These are phyloP conservation scores for Globisporangium paddicum DNA, from an alignment of 352 stramenopile species.

Conservation along the genomic window DNA sequence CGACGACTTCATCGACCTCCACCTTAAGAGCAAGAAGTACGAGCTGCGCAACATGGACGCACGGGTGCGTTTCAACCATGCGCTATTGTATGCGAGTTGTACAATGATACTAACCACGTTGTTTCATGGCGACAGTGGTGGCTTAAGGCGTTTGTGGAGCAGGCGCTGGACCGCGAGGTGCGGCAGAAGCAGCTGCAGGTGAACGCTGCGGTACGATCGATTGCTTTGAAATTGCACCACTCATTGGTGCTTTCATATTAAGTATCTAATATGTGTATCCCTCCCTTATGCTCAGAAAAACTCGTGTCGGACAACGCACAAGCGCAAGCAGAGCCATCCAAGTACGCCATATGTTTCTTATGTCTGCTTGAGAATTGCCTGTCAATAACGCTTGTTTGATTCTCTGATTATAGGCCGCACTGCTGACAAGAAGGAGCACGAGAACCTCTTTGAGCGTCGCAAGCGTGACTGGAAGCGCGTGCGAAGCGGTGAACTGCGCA, in stretches of 20 bases:
- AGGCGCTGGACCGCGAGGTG: conserved; percentile 59
- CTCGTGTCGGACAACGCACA: conserved; percentile 49
- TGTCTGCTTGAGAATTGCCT: too few species aligned
- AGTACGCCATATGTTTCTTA: conserved; percentile 30
- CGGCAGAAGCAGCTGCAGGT: conserved; percentile 47
- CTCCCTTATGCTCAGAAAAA: conserved; percentile 23
- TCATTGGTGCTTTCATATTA: too few species aligned
- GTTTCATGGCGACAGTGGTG: conserved; percentile 51
- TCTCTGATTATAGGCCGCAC: conserved; percentile 34
- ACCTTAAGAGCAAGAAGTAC: conserved; percentile 54
- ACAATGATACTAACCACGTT: too few species aligned
- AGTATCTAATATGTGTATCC: too few species aligned
- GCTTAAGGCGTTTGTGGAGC: conserved; percentile 64
- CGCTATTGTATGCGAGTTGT: too few species aligned
- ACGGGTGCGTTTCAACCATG: too few species aligned
- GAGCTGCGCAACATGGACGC: conserved; percentile 64
- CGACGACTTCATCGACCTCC: conserved; percentile 50
- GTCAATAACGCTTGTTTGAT: not conserved
- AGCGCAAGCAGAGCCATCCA: conserved; percentile 67
- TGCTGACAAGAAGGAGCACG: conserved; percentile 69
- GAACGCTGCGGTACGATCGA: conserved; percentile 24
- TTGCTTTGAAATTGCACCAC: not conserved
- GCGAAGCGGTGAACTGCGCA: conserved; percentile 55
- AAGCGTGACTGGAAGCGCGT: conserved; percentile 75
- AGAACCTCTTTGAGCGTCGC: conserved; percentile 68